Base-by-base conservation (phyloP, 257 asterid genomes). In the Nicotiana tomentosiformis region DNA sequence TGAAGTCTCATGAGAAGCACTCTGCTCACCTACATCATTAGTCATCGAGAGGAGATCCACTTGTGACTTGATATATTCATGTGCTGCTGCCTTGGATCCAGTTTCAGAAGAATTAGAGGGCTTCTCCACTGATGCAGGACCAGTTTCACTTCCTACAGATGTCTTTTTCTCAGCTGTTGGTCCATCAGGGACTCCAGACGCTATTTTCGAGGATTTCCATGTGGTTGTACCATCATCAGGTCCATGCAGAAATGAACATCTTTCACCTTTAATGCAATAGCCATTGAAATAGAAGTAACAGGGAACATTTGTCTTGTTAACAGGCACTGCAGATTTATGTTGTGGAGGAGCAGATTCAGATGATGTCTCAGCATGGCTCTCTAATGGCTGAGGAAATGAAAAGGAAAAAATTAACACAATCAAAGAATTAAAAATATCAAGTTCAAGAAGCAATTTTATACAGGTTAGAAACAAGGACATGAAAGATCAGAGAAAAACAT, bases 221-320 rank as follows among this genome's bases (percentile, higher is more conserved):
- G 83, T n/a, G 62, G 66, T 57, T 17, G 77, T 18, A 55, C 58
- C 72, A n/a, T 84, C 88, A 57, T 29, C 87, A 70, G 87, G 86
- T 78, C 84, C 87, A 62, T 86, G 91, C 86, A 84, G 72, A 68
- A 70, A 88, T 33, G 51, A 26, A 60, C 91, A 88, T 20, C 83
- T 66, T 20, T 85, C 91, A 55, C 91, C 91, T 85, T 86, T 88
- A 72, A 60, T 86, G 77, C 91, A 88, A 79, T 18, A 87, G 15
- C 90, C 86, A 76, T 87, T 88, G 84, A 77, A 83, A 43, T 85
- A 86, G 84, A 81, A 88, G 83, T 65, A 81, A 82, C 91, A 88
- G 5, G 87, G 90, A 20, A 72, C 77, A 4, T 68, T 78, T 43
- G 85, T 81, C 91, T 88, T 86, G 61, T 81, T 86, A 56, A 35